Evolutionary conservation across 2,329 filamentous ascomycete genomes (phyloP), one percentile per base, ranked within the genome.

Genomic region (Pseudovirgaria hyperparasitica): DNA sequence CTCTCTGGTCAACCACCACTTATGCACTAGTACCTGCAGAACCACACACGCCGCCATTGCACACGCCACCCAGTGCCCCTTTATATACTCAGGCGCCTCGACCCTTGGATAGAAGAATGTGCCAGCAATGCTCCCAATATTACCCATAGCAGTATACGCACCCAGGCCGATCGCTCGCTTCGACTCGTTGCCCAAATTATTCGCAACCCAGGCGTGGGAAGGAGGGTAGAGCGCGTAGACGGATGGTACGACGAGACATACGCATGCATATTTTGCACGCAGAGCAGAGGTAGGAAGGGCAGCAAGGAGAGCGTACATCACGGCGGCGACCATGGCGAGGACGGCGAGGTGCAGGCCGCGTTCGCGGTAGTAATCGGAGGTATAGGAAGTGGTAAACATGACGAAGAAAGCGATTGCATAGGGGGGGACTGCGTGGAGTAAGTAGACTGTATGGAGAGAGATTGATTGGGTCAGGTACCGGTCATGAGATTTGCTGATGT

Each of bases 131-230:
- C 63, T 63, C 0, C 54, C 61, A 3, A 67, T 32, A 31, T 68
- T 68, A 0, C 60, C 62, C 6, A 67, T 39, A 1, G 60, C 63
- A 5, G 63, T 61, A 2, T 62, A 45, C 9, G 65, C 41, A 0
- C 57, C 63, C 1, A 60, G 66, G 7, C 57, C 63, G 0, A 62
- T 60, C 5, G 63, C 62, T 0, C 63, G 54, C 0, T 50, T 53
- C 22, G 57, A 65, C 43, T 70, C 63, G 14, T 60, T 55, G 6
- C 64, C 43, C 22, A 63, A 66, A 38, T 68, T 67, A 34, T 66
- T 67, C 30, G 67, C 67, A 32, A 65, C 53, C 63, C 64, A 65
- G 2, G 53, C 52, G 32, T 65, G 55, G 4, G 66, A 54, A n/a
- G 67, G 43, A 27, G 55, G 58, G 4, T 53, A 57, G 0, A 60